Base-by-base conservation (phyloP, 257 asterid genomes). In the Primulina tabacum region DNA sequence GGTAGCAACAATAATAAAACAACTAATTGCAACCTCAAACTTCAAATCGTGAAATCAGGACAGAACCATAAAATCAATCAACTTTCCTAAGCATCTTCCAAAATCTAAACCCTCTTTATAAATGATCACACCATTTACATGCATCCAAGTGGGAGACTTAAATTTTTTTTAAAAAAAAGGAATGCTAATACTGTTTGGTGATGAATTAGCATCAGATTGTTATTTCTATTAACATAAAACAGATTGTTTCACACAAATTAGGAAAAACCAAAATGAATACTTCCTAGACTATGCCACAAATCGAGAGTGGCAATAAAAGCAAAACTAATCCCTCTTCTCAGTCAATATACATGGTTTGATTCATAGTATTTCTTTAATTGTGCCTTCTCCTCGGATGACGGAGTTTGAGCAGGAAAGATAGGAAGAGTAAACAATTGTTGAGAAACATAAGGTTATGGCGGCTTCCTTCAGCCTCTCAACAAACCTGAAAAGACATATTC, bases 401-500 rank as follows among this genome's bases (percentile, higher is more conserved):
- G 76, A 80, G 86, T 71, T 82, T 67, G 92, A 72, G 81, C 78
- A 77, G 81, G 83, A 81, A 86, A 79, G 81, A 84, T 73, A 84
- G 71, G 84, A 75, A 73, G 82, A 73, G 82, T 80, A 85, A 83
- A 81, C 74, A 83, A 80, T 80, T 82, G 93, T 81, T 71, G 87
- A 72, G 88, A 84, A 80, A 81, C 81, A 78, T 76, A 79, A 83
- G 86, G 83, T 84, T 82, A 86, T 72, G 76, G 75, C 77, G 76
- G 88, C 88, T 77, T 84, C 88, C 87, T 79, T 82, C 95, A 84
- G 87, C 87, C 88, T 86, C 86, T 84, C 86, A 76, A 78, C 79
- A 82, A 85, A 85, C 96, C 97, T 88, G 96, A 88, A 92, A 92
- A 81, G 82, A 79, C 78, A 89, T 63, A 76, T 68, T 33, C 72